Percentiles rank a stretch among this genome's conserved stretches.
phyloP scores from a whole-genome alignment of 176 grass and related monocot species.

The Tuctoria greenei region DNA sequence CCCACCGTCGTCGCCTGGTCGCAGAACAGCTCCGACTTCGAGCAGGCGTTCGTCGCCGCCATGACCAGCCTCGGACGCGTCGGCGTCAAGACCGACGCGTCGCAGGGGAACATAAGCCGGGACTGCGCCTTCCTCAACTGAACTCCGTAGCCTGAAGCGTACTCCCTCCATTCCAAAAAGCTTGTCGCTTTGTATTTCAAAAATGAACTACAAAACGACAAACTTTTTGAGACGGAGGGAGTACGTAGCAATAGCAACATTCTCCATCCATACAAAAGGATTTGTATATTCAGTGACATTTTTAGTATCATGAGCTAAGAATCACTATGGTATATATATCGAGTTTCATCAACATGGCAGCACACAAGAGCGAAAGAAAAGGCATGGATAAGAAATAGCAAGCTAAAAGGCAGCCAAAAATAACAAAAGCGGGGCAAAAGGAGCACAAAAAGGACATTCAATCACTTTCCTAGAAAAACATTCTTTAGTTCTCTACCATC shows the following conservation, averaged over 20 bases:
- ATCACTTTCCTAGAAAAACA: background rate
- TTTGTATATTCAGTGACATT: too few relatives aligned
- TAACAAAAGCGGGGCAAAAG: background rate
- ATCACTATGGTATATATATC: too few relatives aligned
- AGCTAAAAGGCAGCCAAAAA: background rate
- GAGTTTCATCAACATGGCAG: background rate
- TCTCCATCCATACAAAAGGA: too few relatives aligned
- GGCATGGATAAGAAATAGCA: too few relatives aligned
- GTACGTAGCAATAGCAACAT: too few relatives aligned
- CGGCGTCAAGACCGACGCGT: constrained; percentile 72
- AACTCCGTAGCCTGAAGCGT: background rate
- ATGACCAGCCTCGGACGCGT: constrained; percentile 74
- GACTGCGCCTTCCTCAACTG: constrained; percentile 78
- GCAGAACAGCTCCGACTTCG: constrained; percentile 47
- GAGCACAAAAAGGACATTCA: background rate
- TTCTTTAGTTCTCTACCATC: background rate
- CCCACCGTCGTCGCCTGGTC: constrained; percentile 66
- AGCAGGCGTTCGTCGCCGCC: constrained; percentile 60
- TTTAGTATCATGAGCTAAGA: too few relatives aligned
- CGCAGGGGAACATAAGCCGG: constrained; percentile 65
- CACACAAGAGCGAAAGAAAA: background rate
- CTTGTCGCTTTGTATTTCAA: too few relatives aligned
- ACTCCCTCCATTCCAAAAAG: too few relatives aligned
- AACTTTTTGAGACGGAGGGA: too few relatives aligned
- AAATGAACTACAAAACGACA: too few relatives aligned